Evolutionary conservation across 805 yeast species (phyloP), one percentile per base, ranked within the genome.

Genomic region (Middelhovenomyces tepae): DNA sequence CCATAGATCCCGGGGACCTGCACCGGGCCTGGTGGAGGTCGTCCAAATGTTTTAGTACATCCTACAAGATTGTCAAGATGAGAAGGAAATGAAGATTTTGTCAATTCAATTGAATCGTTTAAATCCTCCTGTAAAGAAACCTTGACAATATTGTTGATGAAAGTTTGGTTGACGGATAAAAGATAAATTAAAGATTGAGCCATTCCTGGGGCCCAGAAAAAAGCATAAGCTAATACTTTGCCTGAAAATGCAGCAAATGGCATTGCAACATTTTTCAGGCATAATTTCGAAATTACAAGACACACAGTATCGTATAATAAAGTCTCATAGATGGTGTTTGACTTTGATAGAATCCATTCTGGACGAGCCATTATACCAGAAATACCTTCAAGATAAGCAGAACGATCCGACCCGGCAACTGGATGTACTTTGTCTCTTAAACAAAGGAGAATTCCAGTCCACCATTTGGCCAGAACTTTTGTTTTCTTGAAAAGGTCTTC

Each of bases 211-310:
- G 77, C 54, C 39, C 64, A 57, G 50, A 70, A 69, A 42, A 67
- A 80, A 3, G 74, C 59, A 47, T 74, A 72, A 1, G 86, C 86
- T 50, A 80, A 68, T 3, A 75, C 67, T 46, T 80, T 79, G 4
- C 89, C 89, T 8, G 74, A 60, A 44, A 79, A 78, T 3, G 85
- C 84, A 15, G 73, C 63, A 14, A 70, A 54, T 4, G 78, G 63
- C n/a, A 74, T 53, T 0, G 82, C 64, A 7, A 75, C 58, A 16
- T 62, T 62, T 41, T 75, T 75, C 36, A 65, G 46, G 30, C 64
- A 57, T 36, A 75, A 56, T 43, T 68, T 66, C 32, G 57, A 51
- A 8, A 79, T 61, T 34, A 73, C 62, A 44, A 63, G 68, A 31
- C 67, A 69, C 34, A 76, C 54, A 1, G 89, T 78, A 24, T 63